These are phyloP conservation scores for Knoxia roxburghii DNA, from an alignment of 257 asterid genomes.

Conservation along the genomic window DNA sequence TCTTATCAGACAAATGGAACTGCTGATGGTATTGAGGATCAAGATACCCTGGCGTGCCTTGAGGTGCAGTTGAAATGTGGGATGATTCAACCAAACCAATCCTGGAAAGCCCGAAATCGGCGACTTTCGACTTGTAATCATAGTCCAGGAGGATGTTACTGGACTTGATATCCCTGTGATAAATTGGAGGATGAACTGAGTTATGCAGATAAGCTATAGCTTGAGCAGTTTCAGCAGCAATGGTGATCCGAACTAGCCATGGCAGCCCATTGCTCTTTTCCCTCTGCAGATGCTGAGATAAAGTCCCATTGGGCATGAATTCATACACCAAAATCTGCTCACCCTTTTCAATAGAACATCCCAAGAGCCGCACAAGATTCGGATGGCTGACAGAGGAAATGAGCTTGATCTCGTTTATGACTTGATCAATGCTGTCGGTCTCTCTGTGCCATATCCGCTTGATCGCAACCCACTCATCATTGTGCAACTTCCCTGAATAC, in stretches of 20 bases:
- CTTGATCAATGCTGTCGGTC: constrained; percentile 49
- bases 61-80: constrained; percentile 73
- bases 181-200: constrained; percentile 65
- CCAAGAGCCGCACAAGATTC: constrained; percentile 65
- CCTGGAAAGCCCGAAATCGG: constrained; percentile 77
- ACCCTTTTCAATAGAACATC: constrained; percentile 64
- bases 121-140: constrained; percentile 55
- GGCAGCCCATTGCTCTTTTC: constrained; percentile 41
- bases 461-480: constrained; percentile 68
- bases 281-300: constrained; percentile 60
- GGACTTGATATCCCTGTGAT: constrained; percentile 69
- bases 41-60: constrained; percentile 74
- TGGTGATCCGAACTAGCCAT: constrained; percentile 59
- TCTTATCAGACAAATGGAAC: constrained; percentile 65
- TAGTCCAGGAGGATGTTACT: constrained; percentile 66
- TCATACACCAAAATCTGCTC: constrained; percentile 76
- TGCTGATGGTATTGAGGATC: constrained; percentile 74
- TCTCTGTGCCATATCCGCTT: constrained; percentile 49
- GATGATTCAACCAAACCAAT: constrained; percentile 51
- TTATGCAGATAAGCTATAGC: constrained; percentile 71
- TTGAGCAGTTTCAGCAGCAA: constrained; percentile 71
- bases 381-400: constrained; percentile 76
- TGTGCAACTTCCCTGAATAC: constrained; percentile 53
- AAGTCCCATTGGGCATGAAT: constrained; percentile 82
- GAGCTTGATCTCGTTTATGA: constrained; percentile 69